Evolutionary conservation across 768 basidiomycete species (phyloP), one percentile per base, ranked within the genome.

Genomic region (Piloderma croceum): DNA sequence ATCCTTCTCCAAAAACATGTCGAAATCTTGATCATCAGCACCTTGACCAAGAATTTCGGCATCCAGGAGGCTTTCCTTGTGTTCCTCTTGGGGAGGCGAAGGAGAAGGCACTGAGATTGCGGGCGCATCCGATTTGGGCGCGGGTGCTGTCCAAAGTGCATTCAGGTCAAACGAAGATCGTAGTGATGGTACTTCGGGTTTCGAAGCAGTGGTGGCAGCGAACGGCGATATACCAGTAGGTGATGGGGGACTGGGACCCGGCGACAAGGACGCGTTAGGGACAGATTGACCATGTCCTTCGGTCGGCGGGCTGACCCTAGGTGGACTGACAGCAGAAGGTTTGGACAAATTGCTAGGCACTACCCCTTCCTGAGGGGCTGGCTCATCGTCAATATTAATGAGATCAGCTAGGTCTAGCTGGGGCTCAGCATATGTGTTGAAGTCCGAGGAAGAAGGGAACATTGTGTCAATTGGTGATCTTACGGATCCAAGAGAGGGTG

Each of bases 11-110:
- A 92, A 62, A 53, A 90, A 82, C 79, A 90, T 85, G 50, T 90
- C 89, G 52, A 92, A 90, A 57, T 90, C 89, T 46, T 79, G 76
- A 60, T 90, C 89, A 39, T 80, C 78, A 7, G 80, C 71, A 44
- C 71, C 75, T 36, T 49, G 52, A 13, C 54, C 50, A 17, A 49
- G 34, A 43, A 47, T 24, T 20, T 67, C 70, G 29, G 62, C 61
- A 51, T 73, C 76, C 48, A 75, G 70, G 7, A 63, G 58, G 23
- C 63, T 62, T n/a, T 70, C 69, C 47, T 43, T 40, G 23, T 65
- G 71, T 3, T 60, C 60, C 13, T 61, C 62, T 19, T 58, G 61
- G 11, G 53, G 50, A 24, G 48, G 54, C 19, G 53, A 53, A 6
- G 56, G 42, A 9, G 58, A 53, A 10, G 51, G 49, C 17, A 60